A percentile compares a stretch with the other conserved stretches of the same genome.
phyloP scores from a whole-genome alignment of 208 protist genomes.

The Trypanosomatidae sp. region DNA sequence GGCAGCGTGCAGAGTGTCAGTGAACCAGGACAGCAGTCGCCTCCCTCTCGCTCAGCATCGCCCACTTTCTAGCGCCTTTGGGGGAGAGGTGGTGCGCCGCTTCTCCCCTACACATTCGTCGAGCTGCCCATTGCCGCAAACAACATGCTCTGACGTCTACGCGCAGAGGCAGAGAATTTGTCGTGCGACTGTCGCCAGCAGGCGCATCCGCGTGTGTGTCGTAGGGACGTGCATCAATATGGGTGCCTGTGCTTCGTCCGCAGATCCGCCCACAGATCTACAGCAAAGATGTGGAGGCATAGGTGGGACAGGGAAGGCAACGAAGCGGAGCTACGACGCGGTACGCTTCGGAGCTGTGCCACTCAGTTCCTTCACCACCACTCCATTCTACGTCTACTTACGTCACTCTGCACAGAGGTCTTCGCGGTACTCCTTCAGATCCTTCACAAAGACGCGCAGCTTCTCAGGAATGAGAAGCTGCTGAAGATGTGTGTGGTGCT shows the following conservation, averaged over 20 bases:
- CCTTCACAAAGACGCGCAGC: constrained; percentile 22
- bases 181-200: background rate
- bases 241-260: background rate
- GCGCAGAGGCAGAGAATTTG: background rate
- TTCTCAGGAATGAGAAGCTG: constrained; percentile 29
- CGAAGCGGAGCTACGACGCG: background rate
- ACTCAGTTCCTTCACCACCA: too few relatives aligned
- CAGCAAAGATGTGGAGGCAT: background rate
- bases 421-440: constrained; percentile 28
- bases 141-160: background rate
- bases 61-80: background rate
- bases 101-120: background rate
- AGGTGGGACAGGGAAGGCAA: background rate
- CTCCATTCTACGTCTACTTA: background rate
- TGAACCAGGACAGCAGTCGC: background rate
- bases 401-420: constrained; percentile 17
- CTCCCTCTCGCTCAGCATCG: background rate
- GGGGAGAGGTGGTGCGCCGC: background rate
- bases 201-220: background rate
- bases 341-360: background rate
- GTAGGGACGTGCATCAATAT: background rate
- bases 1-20: background rate
- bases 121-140: background rate
- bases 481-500: constrained; percentile 40
- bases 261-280: background rate